Conservation (phyloP, 2,329 filamentous ascomycete genomes). For the Phoma sp. region DNA sequence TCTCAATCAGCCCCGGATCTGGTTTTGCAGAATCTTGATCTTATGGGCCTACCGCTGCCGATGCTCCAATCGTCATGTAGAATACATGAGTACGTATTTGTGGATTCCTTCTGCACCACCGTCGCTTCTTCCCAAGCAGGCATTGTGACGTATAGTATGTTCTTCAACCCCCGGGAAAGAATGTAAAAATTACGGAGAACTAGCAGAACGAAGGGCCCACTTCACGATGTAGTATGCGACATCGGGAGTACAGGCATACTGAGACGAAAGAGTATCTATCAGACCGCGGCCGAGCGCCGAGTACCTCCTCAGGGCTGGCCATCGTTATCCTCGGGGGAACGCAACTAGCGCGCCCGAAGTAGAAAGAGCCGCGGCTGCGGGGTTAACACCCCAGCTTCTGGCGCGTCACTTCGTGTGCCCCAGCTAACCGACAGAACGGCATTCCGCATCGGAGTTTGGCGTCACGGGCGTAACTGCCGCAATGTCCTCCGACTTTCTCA, state of each 20-base stretch:
- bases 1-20: background rate
- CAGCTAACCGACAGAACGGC: constrained; percentile 20
- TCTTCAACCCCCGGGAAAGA: background rate
- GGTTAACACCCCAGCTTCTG: constrained; percentile 16
- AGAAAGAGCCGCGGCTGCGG: constrained; percentile 34
- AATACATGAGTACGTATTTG: constrained; percentile 64
- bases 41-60: constrained; percentile 59
- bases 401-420: constrained; percentile 21
- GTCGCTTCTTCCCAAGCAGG: constrained; percentile 56
- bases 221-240: background rate
- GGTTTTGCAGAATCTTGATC: background rate
- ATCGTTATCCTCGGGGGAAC: constrained; percentile 26
- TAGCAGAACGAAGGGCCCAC: background rate
- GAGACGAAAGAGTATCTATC: background rate
- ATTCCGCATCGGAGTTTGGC: constrained; percentile 18
- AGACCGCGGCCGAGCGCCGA: background rate
- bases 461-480: constrained; percentile 15
- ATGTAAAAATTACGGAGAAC: background rate
- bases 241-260: background rate
- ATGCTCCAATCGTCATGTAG: constrained; percentile 69
- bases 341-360: constrained; percentile 18
- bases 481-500: constrained; percentile 15
- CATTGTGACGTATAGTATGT: constrained; percentile 28
- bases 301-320: background rate
- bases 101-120: constrained; percentile 54